Base-by-base conservation (phyloP, 2,329 filamentous ascomycete species). In the Bipolaris cookei region DNA sequence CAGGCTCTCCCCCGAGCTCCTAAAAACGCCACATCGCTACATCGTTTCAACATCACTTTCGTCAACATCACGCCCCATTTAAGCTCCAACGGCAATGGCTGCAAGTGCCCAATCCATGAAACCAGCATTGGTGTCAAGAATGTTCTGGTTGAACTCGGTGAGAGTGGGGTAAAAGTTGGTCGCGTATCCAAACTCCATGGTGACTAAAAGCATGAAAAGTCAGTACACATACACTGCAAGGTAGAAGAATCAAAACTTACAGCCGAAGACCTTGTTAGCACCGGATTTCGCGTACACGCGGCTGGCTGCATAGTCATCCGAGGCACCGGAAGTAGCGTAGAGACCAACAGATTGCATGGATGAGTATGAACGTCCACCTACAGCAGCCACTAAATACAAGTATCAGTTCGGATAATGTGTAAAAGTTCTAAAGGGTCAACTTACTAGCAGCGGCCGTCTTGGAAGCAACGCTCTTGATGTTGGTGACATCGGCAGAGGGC, bases 51-150 rank as follows among this genome's bases (percentile, higher is more conserved):
- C 21, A 37, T 39, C 46, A 49, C 32, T 35, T 23, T 28, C 23
- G 23, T 38, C 30, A 34, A n/a, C 13, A n/a, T n/a, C 20, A 13
- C 11, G 5, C 13, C 13, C 3, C 62, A 71, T 23, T 65, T 35
- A 35, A 69, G n/a, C 39, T 0, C 73, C 74, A 34, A 74, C 67
- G n/a, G 58, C 55, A 48, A 74, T 76, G 4, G 73, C 73, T n/a
- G 72, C 70, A 49, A 78, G 58, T 2, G 74, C 70, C 67, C 73
- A 78, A 23, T 78, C 76, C 74, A 76, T 77, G 53, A 78, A 78
- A 0, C 75, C 76, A 5, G 76, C 76, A 56, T 75, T 76, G 1
- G 75, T 78, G 51, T 77, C 76, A 16, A 77, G 54, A 25, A 78
- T 77, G 48, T 78, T 78, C 55, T 70, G 65, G 59, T 77, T 77